These are phyloP conservation scores for Komagataella mondaviorum DNA, from an alignment of 805 yeast genomes.

Conservation along the genomic window DNA sequence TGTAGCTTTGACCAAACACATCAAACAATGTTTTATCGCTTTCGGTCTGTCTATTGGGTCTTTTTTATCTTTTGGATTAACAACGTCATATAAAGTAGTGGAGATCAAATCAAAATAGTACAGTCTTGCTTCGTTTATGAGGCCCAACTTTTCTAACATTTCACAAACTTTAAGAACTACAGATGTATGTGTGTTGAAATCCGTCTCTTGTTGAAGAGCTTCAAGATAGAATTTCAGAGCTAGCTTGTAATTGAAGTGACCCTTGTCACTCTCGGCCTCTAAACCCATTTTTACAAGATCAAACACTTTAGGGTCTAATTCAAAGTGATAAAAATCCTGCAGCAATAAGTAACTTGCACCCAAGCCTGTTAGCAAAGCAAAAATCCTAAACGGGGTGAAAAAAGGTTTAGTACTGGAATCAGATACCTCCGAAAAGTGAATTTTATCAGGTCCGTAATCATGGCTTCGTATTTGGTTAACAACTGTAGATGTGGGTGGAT, in stretches of 20 bases:
- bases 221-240: constrained; percentile 66
- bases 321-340: not conserved
- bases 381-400: not conserved
- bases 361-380: not conserved
- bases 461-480: not conserved
- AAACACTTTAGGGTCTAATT: constrained; percentile 32
- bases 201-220: constrained; percentile 53
- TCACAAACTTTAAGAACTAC: constrained; percentile 79
- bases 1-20: constrained; percentile 57
- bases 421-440: not conserved
- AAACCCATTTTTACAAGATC: constrained; percentile 58
- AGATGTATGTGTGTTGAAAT: constrained; percentile 64
- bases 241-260: constrained; percentile 42
- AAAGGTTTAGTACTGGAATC: not conserved
- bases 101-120: constrained; percentile 34
- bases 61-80: constrained; percentile 29
- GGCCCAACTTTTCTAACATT: constrained; percentile 30
- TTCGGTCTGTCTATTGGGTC: constrained; percentile 36
- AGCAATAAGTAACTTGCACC: not conserved
- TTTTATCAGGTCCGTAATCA: not conserved
- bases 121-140: not conserved
- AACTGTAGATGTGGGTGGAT: not conserved
- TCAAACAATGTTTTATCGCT: constrained; percentile 52
- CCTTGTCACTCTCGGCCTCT: constrained; percentile 72
- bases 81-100: constrained; percentile 36